Evolutionary conservation across 2,329 filamentous ascomycete genomes (phyloP).

Genomic region (Aureobasidium uvarum): DNA sequence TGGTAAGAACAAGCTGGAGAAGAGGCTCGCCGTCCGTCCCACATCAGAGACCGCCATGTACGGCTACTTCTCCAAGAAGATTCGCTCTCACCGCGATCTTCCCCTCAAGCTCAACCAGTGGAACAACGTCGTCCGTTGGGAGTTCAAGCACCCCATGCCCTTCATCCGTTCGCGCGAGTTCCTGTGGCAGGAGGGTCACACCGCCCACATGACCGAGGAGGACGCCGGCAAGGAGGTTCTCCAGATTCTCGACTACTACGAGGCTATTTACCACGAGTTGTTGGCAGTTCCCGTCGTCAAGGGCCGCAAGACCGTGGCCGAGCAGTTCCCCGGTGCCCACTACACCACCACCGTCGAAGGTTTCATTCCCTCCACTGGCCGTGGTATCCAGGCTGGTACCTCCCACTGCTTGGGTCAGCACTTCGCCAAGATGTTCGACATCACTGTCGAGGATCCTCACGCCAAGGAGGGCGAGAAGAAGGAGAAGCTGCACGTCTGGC

Average conservation of each 20-base stretch:
- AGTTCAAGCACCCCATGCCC: conserved; percentile 84
- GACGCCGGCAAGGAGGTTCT: conserved; percentile 81
- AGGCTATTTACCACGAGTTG: conserved; percentile 86
- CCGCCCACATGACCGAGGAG: conserved; percentile 82
- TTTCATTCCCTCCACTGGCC: conserved; percentile 92
- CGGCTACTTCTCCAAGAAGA: conserved; percentile 95
- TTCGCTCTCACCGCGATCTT: conserved; percentile 91
- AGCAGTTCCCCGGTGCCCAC: conserved; percentile 95
- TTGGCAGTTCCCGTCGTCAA: conserved; percentile 93
- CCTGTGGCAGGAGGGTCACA: conserved; percentile 97
- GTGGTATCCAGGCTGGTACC: conserved; percentile 94
- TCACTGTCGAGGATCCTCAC: conserved; percentile 88
- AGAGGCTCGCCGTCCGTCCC: conserved; percentile 66
- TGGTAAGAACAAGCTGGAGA: conserved; percentile 90
- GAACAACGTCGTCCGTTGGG: conserved; percentile 95
- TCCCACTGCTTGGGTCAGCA: conserved; percentile 96
- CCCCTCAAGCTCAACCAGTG: conserved; percentile 95
- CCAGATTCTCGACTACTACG: conserved; percentile 91
- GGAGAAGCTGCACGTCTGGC: conserved; percentile 84
- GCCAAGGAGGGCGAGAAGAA: conserved; percentile 68
- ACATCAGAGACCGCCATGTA: conserved; percentile 84
- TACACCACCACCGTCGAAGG: conserved; percentile 97
- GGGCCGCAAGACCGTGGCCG: conserved; percentile 92
- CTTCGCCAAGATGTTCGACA: conserved; percentile 99
- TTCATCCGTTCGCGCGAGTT: conserved; percentile 95